These are phyloP conservation scores for Coemansia sp. DNA, from an alignment of 192 early-diverging fungal genomes.

Conservation along the genomic window DNA sequence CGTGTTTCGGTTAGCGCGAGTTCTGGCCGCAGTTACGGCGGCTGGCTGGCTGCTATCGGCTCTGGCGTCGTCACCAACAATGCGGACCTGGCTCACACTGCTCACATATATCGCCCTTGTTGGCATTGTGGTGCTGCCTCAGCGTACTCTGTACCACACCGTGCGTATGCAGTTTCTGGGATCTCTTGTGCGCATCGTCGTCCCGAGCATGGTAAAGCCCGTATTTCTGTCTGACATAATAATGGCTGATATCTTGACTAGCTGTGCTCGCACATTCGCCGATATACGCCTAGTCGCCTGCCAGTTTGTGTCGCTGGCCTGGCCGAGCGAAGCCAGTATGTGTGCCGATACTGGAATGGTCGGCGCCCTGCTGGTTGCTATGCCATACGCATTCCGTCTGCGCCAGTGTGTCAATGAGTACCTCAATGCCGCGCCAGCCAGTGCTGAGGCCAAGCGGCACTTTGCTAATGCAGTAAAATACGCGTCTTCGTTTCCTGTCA, in stretches of 20 bases:
- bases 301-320: slow-evolving; percentile 58
- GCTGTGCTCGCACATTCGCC: slow-evolving; percentile 86
- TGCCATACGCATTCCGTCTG: slow-evolving; percentile 53
- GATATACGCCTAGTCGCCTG: slow-evolving; percentile 68
- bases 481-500: slow-evolving; percentile 63
- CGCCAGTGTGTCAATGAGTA: slow-evolving; percentile 58
- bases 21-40: slow-evolving; percentile 18
- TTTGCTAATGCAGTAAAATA: slow-evolving; percentile 94
- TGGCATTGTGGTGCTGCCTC: slow-evolving; percentile 31
- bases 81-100: slow-evolving; percentile 31
- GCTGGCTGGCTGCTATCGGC: slow-evolving; percentile 34
- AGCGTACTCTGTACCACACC: slow-evolving; percentile 31
- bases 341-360: slow-evolving; percentile 25
- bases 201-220: slow-evolving; percentile 39
- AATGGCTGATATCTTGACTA: slow-evolving; percentile 93
- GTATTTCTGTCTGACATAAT: slow-evolving; percentile 81
- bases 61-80: slow-evolving; percentile 4
- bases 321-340: slow-evolving; percentile 10
- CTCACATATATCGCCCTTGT: slow-evolving; percentile 33
- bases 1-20: slow-evolving; percentile 27
- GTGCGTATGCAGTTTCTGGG: slow-evolving; percentile 42
- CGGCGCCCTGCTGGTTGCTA: slow-evolving; percentile 32
- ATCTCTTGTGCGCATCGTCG: slow-evolving; percentile 40
- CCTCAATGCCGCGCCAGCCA: slow-evolving; percentile 18
- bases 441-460: slow-evolving; percentile 63